Conservation (phyloP, 805 yeast genomes). For the Wickerhamomyces pijperi region DNA sequence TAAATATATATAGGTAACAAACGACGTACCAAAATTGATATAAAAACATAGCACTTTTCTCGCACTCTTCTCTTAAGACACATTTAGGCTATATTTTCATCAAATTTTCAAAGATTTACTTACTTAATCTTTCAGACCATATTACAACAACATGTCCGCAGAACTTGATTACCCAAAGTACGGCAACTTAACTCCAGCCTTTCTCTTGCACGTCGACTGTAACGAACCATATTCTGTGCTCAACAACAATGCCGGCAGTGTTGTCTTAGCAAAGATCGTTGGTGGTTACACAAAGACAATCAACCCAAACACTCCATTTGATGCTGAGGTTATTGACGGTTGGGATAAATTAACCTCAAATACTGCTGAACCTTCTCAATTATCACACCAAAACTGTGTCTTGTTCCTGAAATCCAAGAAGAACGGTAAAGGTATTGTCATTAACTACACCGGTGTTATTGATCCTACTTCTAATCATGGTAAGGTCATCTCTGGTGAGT, state of each 20-base stretch:
- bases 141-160: background rate
- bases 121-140: too few relatives aligned
- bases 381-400: slow-evolving; percentile 35
- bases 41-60: too few relatives aligned
- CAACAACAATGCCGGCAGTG: slow-evolving; percentile 16
- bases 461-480: slow-evolving; percentile 24
- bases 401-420: slow-evolving; percentile 32
- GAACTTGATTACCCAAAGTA: slow-evolving; percentile 3
- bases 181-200: slow-evolving; percentile 23
- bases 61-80: too few relatives aligned
- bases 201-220: slow-evolving; percentile 25
- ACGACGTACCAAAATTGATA: too few relatives aligned
- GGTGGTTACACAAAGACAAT: slow-evolving; percentile 28
- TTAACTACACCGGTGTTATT: slow-evolving; percentile 39
- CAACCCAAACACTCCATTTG: slow-evolving; percentile 26
- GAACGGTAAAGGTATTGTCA: slow-evolving; percentile 29
- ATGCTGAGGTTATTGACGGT: slow-evolving; percentile 27
- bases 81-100: too few relatives aligned
- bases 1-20: too few relatives aligned
- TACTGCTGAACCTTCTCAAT: slow-evolving; percentile 15
- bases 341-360: slow-evolving; percentile 35
- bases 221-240: slow-evolving; percentile 22
- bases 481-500: slow-evolving; percentile 25
- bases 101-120: too few relatives aligned
- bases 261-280: slow-evolving; percentile 21